Percentiles rank a stretch among this genome's conserved stretches.
These are phyloP conservation scores for Omphalotus olearius DNA, from an alignment of 1,284 basidiomycete genomes.

Conservation along the genomic window DNA sequence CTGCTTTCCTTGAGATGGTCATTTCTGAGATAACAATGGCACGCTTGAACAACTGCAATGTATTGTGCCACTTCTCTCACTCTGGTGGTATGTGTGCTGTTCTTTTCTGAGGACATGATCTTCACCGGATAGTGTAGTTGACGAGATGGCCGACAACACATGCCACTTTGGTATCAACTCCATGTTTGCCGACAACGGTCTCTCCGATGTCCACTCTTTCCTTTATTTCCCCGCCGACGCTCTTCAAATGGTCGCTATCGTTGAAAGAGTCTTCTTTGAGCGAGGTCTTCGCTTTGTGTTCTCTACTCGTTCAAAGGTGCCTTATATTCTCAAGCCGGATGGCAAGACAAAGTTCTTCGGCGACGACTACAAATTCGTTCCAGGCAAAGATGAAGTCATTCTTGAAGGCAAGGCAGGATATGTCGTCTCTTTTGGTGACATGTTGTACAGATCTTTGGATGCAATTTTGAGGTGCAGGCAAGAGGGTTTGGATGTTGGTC, in stretches of 20 bases:
- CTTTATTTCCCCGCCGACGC: constrained; percentile 86
- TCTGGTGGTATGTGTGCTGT: constrained; percentile 57
- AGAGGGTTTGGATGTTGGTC: constrained; percentile 71
- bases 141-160: constrained; percentile 82
- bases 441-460: constrained; percentile 77
- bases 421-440: constrained; percentile 78
- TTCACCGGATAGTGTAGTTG: constrained; percentile 34
- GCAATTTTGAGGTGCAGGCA: constrained; percentile 70
- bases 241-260: constrained; percentile 73
- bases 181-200: constrained; percentile 83
- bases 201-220: constrained; percentile 71
- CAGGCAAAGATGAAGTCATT: constrained; percentile 79
- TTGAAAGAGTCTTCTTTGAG: constrained; percentile 77
- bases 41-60: constrained; percentile 79
- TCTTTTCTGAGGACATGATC: constrained; percentile 1
- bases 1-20: constrained; percentile 86
- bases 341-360: constrained; percentile 65
- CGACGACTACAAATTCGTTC: constrained; percentile 70
- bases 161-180: constrained; percentile 82
- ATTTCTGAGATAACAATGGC: constrained; percentile 89
- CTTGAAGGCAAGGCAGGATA: constrained; percentile 69
- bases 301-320: constrained; percentile 83
- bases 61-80: constrained; percentile 84
- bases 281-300: constrained; percentile 79
- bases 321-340: constrained; percentile 78